phyloP scores from a whole-genome alignment of 441 rosid species.

The Populus hybrid region DNA sequence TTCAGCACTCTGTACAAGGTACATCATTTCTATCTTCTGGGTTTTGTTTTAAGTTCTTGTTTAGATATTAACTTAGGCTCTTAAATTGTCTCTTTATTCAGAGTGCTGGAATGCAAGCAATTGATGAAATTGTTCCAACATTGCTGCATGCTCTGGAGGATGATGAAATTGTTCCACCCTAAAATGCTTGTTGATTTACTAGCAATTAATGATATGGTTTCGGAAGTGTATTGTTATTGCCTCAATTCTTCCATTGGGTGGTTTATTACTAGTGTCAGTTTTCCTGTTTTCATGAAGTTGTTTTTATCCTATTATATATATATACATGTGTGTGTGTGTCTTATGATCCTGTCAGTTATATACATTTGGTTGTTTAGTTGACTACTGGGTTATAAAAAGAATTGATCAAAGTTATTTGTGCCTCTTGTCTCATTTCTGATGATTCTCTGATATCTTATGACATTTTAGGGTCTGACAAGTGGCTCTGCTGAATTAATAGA shows the following conservation, averaged over 20 bases:
- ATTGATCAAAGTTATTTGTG: neutral
- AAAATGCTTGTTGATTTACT: neutral
- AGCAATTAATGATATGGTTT: neutral
- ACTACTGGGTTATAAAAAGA: neutral
- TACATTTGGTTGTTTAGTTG: neutral
- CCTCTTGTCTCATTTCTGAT: neutral
- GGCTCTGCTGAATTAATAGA: constrained; percentile 93
- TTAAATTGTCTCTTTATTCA: constrained; percentile 27
- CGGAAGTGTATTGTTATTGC: neutral
- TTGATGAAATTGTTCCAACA: constrained; percentile 98
- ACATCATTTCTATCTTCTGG: constrained; percentile 13
- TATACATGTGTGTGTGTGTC: no score
- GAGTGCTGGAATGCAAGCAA: constrained; percentile 99
- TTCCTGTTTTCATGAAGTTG: neutral
- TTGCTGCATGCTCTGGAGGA: constrained; percentile 95
- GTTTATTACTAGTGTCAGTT: no score
- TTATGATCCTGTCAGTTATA: neutral
- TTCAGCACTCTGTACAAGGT: constrained; percentile 99
- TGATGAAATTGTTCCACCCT: constrained; percentile 80
- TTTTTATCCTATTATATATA: no score
- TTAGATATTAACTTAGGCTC: constrained; percentile 5
- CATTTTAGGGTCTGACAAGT: constrained; percentile 74
- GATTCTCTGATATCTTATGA: constrained; percentile 6
- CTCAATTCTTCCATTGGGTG: no score
- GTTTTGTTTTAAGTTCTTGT: constrained; percentile 12